phyloP scores from a whole-genome alignment of 148 eudicot species.

The Talinum fruticosum region DNA sequence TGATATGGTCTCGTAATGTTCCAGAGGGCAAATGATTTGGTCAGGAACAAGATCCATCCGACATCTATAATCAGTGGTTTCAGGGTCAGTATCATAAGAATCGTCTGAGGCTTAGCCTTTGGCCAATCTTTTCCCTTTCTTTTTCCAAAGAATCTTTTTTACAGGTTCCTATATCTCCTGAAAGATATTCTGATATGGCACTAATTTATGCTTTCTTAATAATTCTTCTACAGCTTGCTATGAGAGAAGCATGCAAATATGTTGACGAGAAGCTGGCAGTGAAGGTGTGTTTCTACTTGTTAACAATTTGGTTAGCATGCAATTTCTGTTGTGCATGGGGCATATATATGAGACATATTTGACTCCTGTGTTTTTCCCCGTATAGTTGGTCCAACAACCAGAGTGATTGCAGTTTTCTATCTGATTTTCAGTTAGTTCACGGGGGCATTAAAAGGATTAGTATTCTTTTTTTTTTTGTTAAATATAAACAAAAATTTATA shows the following conservation, averaged over 20 bases:
- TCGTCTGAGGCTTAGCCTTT: neutral
- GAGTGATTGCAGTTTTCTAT: neutral
- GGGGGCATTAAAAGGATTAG: neutral
- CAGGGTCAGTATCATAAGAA: constrained; percentile 47
- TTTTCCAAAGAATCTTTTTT: neutral
- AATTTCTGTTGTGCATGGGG: neutral
- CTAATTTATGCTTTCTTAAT: neutral
- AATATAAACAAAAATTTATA: neutral
- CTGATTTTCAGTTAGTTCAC: neutral
- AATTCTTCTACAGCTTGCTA: constrained; percentile 72
- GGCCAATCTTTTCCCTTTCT: neutral
- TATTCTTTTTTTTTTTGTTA: neutral
- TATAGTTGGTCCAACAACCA: neutral
- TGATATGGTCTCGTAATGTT: constrained; percentile 17
- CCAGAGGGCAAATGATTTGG: constrained; percentile 94
- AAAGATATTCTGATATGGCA: neutral
- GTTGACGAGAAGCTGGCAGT: constrained; percentile 90
- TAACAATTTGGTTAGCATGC: neutral
- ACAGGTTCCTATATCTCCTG: neutral
- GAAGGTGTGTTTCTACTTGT: constrained; percentile 48
- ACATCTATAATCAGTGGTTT: constrained; percentile 92
- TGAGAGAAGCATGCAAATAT: constrained; percentile 99
- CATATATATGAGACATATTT: neutral
- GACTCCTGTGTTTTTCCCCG: too few species aligned
- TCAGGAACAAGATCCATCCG: constrained; percentile 91